Percentiles rank a stretch among this genome's conserved stretches.
Conservation (phyloP, 2,329 filamentous ascomycete species). For the Helminthosporium solani region DNA sequence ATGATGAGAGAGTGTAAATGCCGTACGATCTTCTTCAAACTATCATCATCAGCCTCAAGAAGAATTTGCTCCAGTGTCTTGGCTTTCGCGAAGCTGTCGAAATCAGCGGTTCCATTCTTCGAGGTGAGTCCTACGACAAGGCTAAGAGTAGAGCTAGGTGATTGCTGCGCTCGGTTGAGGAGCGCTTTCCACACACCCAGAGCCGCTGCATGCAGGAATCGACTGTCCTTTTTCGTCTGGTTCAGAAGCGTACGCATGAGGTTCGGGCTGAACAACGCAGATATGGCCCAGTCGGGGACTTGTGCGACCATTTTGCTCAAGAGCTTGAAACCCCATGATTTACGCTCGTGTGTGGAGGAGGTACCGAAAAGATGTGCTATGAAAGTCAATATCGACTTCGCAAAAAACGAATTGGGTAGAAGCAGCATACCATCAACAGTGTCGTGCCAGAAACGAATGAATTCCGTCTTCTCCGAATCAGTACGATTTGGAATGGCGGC, state of each 20-base stretch:
- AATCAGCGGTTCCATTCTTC: constrained; percentile 70
- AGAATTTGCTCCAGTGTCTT: constrained; percentile 80
- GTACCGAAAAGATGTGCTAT: constrained; percentile 80
- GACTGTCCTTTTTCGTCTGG: constrained; percentile 38
- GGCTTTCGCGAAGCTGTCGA: constrained; percentile 82
- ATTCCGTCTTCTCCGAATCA: constrained; percentile 47
- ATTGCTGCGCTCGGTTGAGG: constrained; percentile 60
- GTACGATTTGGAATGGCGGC: constrained; percentile 29
- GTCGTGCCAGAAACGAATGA: constrained; percentile 80
- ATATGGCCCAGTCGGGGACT: constrained; percentile 49
- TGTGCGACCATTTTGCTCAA: constrained; percentile 69
- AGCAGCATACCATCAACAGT: constrained; percentile 76
- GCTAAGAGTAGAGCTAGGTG: constrained; percentile 58
- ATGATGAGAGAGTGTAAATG: constrained; percentile 51
- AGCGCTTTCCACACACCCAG: constrained; percentile 73
- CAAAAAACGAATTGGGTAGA: not conserved
- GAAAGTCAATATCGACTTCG: constrained; percentile 8
- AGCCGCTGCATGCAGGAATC: constrained; percentile 64
- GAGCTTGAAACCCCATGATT: constrained; percentile 87
- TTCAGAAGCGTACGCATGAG: constrained; percentile 59
- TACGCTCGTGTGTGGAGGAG: constrained; percentile 80
- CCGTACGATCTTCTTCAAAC: constrained; percentile 55
- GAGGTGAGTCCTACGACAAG: constrained; percentile 69
- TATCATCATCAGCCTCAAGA: constrained; percentile 56
- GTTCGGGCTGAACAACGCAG: constrained; percentile 76